Conservation (phyloP, 2,329 filamentous ascomycete species). For the Pestalotiopsis fici region DNA sequence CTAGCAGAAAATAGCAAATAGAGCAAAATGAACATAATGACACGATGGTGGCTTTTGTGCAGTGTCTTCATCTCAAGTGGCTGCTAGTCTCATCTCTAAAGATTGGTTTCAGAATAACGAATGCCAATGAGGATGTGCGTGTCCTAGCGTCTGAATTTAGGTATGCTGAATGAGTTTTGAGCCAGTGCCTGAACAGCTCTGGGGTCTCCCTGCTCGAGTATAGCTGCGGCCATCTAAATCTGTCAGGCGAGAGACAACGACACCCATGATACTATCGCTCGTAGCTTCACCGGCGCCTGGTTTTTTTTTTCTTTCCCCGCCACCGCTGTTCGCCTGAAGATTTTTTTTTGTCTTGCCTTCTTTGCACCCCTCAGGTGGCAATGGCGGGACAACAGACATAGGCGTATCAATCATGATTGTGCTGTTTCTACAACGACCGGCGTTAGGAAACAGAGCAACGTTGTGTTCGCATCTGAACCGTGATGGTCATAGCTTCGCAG, state of each 20-base stretch:
- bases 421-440: not conserved
- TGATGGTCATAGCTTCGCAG: conserved; percentile 3
- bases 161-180: not conserved
- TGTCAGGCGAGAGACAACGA: not conserved
- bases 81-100: not conserved
- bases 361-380: not conserved
- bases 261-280: not conserved
- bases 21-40: not conserved
- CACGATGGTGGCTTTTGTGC: not conserved
- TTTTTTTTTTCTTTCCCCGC: not conserved
- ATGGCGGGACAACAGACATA: not conserved
- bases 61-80: not conserved
- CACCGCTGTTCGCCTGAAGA: not conserved
- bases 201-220: not conserved
- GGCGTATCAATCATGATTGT: not conserved
- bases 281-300: not conserved
- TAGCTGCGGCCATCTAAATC: not conserved
- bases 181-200: not conserved
- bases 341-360: not conserved
- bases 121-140: not conserved
- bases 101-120: not conserved
- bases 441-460: not conserved
- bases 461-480: not conserved
- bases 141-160: not conserved
- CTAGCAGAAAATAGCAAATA: not conserved